Evolutionary conservation across 2,329 filamentous ascomycete species (phyloP).

Genomic region (Alternaria sp.): DNA sequence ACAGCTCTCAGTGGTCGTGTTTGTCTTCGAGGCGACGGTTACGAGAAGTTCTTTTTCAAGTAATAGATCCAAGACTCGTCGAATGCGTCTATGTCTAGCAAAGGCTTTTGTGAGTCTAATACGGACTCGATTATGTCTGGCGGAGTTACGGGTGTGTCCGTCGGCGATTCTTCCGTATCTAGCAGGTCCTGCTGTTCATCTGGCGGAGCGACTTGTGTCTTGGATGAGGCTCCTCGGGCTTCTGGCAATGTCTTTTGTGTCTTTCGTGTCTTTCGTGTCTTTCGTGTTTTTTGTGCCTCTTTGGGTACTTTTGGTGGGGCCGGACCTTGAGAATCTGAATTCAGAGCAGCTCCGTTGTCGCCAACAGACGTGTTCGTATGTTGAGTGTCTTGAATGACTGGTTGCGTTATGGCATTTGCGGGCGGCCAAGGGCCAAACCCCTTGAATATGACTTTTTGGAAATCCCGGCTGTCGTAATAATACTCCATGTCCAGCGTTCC

Average conservation of each 20-base stretch:
- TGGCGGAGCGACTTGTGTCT: neutral
- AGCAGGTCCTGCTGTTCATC: neutral
- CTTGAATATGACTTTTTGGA: neutral
- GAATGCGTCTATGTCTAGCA: neutral
- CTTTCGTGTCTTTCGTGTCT: too few relatives aligned
- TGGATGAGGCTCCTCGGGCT: neutral
- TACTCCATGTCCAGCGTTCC: neutral
- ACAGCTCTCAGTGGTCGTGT: neutral
- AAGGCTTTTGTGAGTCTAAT: neutral
- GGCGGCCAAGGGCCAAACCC: neutral
- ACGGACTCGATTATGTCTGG: neutral
- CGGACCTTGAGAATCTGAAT: neutral
- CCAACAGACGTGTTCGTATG: neutral
- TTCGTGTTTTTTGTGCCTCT: neutral
- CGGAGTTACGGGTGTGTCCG: neutral
- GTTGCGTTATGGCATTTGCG: neutral
- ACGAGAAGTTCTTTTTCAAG: neutral
- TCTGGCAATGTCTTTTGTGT: neutral
- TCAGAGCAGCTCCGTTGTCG: neutral
- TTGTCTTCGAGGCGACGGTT: neutral
- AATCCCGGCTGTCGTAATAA: neutral
- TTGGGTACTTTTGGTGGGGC: neutral
- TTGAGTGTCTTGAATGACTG: neutral
- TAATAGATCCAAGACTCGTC: neutral
- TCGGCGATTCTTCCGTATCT: neutral